Conservation (phyloP, 306 rosid species). For the Ormosia semicastrata region DNA sequence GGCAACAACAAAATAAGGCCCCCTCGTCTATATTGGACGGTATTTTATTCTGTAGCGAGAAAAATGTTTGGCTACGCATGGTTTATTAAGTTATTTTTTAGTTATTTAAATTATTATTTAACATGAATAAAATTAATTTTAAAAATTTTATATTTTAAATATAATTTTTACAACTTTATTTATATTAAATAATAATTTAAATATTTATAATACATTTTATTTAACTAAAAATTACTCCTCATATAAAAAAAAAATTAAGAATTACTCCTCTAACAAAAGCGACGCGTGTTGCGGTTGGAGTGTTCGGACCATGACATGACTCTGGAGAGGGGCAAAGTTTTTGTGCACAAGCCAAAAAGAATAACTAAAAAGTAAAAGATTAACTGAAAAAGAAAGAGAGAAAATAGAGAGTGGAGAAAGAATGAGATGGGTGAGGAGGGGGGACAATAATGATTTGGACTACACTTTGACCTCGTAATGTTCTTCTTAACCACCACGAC, state of each 20-base stretch:
- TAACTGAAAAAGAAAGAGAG: not conserved
- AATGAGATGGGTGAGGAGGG: not conserved
- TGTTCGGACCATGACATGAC: not conserved
- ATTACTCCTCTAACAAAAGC: not conserved
- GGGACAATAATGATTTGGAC: constrained; percentile 42
- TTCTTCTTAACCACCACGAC: constrained; percentile 39
- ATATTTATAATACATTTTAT: no score
- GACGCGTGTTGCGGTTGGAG: constrained; percentile 35
- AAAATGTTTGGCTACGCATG: no score
- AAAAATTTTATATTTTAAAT: no score
- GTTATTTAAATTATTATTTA: no score
- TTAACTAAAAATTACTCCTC: no score
- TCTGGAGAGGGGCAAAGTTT: constrained; percentile 16
- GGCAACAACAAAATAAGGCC: not conserved
- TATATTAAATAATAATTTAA: no score
- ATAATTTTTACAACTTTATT: no score
- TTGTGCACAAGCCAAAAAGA: constrained; percentile 38
- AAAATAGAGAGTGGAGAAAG: not conserved
- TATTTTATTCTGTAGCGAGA: no score
- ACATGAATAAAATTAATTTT: no score
- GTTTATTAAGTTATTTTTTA: no score
- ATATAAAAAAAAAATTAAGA: no score
- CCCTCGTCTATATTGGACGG: not conserved
- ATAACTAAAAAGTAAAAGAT: not conserved
- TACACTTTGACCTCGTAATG: constrained; percentile 17